A percentile compares a stretch with the other conserved stretches of the same genome.
Evolutionary conservation across 1,284 basidiomycete species (phyloP).

Genomic region (Psilocybe mexicana): DNA sequence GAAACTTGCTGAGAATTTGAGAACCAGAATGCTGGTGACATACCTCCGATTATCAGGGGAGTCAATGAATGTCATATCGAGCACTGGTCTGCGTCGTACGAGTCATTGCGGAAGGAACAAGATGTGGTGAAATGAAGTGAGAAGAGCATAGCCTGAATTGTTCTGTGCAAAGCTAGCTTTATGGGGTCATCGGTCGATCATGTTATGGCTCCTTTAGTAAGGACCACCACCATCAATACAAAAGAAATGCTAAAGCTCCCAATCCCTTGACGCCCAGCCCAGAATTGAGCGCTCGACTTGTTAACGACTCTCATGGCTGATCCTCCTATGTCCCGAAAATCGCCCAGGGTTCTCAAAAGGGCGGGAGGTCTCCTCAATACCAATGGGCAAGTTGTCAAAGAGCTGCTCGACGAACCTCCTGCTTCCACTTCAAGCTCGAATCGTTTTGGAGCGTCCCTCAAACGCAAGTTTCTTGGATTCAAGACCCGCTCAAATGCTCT

Average conservation of each 20-base stretch:
- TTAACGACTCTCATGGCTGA: conserved; percentile 2
- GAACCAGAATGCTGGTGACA: too few relatives aligned
- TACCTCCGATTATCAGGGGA: neutral
- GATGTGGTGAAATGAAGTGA: neutral
- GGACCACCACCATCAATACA: neutral
- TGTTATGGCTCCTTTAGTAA: neutral
- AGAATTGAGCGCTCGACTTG: neutral
- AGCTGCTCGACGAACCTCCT: conserved; percentile 7
- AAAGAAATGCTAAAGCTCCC: neutral
- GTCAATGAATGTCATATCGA: neutral
- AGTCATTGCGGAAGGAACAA: neutral
- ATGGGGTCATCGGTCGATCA: neutral
- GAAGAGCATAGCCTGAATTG: neutral
- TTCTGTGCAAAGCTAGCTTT: neutral
- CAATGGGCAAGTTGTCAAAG: conserved; percentile 13
- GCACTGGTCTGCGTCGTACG: neutral
- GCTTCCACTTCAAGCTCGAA: conserved; percentile 2
- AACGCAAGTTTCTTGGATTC: conserved; percentile 19
- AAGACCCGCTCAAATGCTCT: conserved; percentile 13
- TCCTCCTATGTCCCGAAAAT: neutral
- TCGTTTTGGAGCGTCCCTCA: conserved; percentile 19
- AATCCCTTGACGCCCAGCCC: neutral
- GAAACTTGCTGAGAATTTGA: too few relatives aligned
- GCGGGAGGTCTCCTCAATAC: conserved; percentile 9
- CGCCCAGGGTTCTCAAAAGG: conserved; percentile 2